These are phyloP conservation scores for Vanrija sp. DNA, from an alignment of 1,284 basidiomycete genomes.

Conservation along the genomic window DNA sequence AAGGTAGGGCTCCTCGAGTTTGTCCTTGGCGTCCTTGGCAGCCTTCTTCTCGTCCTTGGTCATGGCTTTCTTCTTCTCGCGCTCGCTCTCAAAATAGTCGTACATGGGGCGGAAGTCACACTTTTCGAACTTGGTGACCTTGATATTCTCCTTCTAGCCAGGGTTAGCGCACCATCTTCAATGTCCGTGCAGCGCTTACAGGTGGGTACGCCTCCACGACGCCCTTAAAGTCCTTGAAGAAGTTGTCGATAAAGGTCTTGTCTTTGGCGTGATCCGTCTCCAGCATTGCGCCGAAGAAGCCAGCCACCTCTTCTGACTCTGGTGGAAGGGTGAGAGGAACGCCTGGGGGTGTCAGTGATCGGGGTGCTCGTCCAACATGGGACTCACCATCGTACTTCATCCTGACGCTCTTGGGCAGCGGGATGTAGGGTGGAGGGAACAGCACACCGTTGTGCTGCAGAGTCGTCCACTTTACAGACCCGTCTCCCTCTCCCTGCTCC, in stretches of 20 bases:
- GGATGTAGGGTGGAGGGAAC: conserved; percentile 91
- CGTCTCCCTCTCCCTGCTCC: conserved; percentile 66
- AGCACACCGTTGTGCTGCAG: conserved; percentile 91
- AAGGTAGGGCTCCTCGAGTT: conserved; percentile 77
- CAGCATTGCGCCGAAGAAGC: conserved; percentile 90
- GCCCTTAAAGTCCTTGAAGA: conserved; percentile 84
- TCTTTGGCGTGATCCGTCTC: conserved; percentile 93
- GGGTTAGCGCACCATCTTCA: not conserved
- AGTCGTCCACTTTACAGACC: conserved; percentile 82
- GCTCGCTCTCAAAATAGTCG: conserved; percentile 86
- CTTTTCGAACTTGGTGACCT: conserved; percentile 71
- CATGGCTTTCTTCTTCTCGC: conserved; percentile 86
- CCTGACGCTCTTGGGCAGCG: conserved; percentile 77
- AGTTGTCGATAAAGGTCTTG: conserved; percentile 86
- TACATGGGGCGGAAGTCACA: conserved; percentile 97
- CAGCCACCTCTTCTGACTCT: conserved; percentile 92
- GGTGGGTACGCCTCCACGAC: conserved; percentile 80
- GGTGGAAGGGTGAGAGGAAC: conserved; percentile 72
- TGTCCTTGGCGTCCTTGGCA: conserved; percentile 77
- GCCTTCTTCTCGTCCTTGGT: conserved; percentile 83
- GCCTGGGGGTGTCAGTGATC: conserved; percentile 54
- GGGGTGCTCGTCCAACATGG: conserved; percentile 24
- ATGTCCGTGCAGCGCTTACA: conserved; percentile 54
- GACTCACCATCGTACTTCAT: conserved; percentile 83
- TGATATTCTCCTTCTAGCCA: conserved; percentile 56